phyloP scores from a whole-genome alignment of 306 rosid species.

The Quercus glauca region DNA sequence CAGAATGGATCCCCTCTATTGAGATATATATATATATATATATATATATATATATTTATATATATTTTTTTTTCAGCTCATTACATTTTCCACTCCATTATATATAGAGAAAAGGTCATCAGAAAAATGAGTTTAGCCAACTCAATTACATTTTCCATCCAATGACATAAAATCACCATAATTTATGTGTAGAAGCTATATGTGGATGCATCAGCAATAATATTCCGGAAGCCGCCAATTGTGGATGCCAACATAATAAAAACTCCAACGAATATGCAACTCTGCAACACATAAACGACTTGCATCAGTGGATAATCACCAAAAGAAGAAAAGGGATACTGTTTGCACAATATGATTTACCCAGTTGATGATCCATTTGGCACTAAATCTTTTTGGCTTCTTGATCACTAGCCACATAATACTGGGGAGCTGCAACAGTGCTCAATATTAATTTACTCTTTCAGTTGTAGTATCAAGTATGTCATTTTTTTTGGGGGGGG shows the following conservation, averaged over 20 bases:
- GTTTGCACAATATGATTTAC: conserved; percentile 33
- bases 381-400: conserved; percentile 82
- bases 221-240: conserved; percentile 84
- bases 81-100: neutral
- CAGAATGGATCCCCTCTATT: neutral
- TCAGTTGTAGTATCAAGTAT: neutral
- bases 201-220: conserved; percentile 70
- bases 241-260: conserved; percentile 92
- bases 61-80: neutral
- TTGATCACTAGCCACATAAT: conserved; percentile 84
- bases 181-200: conserved; percentile 69
- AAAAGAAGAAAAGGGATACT: conserved; percentile 3
- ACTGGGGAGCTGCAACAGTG: conserved; percentile 73
- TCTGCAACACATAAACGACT: conserved; percentile 38
- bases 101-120: neutral
- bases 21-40: neutral
- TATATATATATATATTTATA: too few species aligned
- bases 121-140: neutral
- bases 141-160: neutral
- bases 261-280: conserved; percentile 65
- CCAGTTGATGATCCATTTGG: conserved; percentile 87
- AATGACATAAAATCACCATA: neutral
- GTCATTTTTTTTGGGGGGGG: neutral
- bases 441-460: neutral
- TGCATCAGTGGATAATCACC: neutral